Evolutionary conservation across 2,329 filamentous ascomycete genomes (phyloP).

Genomic region (Penicillium sp.): DNA sequence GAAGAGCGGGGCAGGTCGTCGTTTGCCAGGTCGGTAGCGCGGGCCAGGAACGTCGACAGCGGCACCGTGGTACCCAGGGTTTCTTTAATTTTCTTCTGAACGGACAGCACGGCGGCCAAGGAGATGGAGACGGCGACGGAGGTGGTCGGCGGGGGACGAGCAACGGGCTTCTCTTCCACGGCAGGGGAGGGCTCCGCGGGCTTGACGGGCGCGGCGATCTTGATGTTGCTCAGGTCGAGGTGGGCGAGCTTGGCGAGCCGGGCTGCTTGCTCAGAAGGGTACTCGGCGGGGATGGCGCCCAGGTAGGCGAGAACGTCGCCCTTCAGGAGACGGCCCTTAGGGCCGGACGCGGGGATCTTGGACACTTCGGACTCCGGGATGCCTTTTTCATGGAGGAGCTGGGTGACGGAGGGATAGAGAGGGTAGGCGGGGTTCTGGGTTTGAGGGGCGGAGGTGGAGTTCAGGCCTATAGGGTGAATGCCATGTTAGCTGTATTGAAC

Average conservation of each 20-base stretch:
- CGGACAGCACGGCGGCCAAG: constrained; percentile 65
- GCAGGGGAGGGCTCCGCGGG: too few relatives aligned
- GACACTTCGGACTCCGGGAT: constrained; percentile 65
- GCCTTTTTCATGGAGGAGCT: constrained; percentile 70
- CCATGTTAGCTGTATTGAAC: too few relatives aligned
- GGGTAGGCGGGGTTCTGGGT: constrained; percentile 41
- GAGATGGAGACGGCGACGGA: constrained; percentile 65
- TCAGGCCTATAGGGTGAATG: constrained; percentile 28
- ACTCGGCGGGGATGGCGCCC: constrained; percentile 63
- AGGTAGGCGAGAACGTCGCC: constrained; percentile 88
- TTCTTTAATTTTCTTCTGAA: constrained; percentile 69
- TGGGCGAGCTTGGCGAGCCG: constrained; percentile 68
- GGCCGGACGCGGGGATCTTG: constrained; percentile 79
- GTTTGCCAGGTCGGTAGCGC: constrained; percentile 79
- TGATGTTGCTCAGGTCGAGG: constrained; percentile 92
- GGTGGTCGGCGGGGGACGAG: constrained; percentile 24
- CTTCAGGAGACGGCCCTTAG: constrained; percentile 80
- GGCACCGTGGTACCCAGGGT: constrained; percentile 72
- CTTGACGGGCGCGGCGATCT: constrained; percentile 55
- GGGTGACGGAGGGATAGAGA: constrained; percentile 66
- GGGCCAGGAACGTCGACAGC: constrained; percentile 74
- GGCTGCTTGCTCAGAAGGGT: constrained; percentile 61
- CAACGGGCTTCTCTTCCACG: constrained; percentile 26
- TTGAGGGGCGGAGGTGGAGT: constrained; percentile 28
- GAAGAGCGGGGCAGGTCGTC: constrained; percentile 66